These are phyloP conservation scores for Effrenium voratum DNA, from an alignment of 73 alveolate genomes.

Conservation along the genomic window DNA sequence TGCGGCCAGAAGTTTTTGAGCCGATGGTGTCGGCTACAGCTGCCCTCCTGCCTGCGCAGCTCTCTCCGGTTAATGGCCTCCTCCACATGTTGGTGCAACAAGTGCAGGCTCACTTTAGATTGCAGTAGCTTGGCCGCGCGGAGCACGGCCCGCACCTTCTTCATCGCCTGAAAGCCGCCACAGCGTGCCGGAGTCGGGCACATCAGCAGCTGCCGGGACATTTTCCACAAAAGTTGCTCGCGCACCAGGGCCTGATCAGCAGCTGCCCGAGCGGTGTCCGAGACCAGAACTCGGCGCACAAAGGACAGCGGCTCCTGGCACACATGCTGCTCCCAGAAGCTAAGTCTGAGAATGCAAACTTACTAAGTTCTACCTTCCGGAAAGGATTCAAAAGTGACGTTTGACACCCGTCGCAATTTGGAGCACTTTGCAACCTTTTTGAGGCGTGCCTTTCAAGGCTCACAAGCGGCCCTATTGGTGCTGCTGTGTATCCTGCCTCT, in stretches of 20 bases:
- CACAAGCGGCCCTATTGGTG: too few relatives aligned
- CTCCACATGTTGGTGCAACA: slow-evolving; percentile 1
- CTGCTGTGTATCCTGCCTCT: too few relatives aligned
- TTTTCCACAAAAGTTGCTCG: slow-evolving; percentile 56
- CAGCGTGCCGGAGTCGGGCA: background rate
- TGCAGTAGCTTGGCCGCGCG: background rate
- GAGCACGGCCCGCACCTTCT: slow-evolving; percentile 8
- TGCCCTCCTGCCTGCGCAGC: slow-evolving; percentile 37
- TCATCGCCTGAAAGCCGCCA: background rate
- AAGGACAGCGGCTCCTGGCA: slow-evolving; percentile 62
- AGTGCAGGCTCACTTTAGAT: slow-evolving; percentile 20
- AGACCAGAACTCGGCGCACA: slow-evolving; percentile 24
- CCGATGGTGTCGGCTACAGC: slow-evolving; percentile 48
- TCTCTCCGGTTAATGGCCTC: slow-evolving; percentile 43
- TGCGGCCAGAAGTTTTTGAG: slow-evolving; percentile 63
- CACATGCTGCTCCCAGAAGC: too few relatives aligned
- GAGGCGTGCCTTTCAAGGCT: too few relatives aligned
- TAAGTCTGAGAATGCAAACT: too few relatives aligned
- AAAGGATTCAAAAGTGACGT: too few relatives aligned
- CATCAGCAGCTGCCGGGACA: background rate
- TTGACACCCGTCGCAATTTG: too few relatives aligned
- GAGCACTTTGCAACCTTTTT: too few relatives aligned
- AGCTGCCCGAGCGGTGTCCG: slow-evolving; percentile 54
- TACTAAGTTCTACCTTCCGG: too few relatives aligned
- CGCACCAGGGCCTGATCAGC: slow-evolving; percentile 69